Percentiles rank a stretch among this genome's conserved stretches.
Conservation (phyloP, 495 filamentous ascomycete species). For the Umbilicaria muhlenbergii region DNA sequence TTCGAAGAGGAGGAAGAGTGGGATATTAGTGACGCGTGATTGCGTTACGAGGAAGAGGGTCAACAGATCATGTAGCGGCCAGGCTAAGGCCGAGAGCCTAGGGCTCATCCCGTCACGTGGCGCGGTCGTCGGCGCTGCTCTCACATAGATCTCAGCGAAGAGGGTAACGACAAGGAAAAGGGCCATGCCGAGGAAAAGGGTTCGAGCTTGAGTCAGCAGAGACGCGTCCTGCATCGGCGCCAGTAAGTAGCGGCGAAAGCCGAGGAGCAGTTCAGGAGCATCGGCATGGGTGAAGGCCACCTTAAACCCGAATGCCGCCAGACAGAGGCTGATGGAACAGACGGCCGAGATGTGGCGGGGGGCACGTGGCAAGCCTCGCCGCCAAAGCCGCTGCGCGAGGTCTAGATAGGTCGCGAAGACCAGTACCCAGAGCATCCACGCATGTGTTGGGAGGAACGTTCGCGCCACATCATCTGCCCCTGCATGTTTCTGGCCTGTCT, state of each 20-base stretch:
- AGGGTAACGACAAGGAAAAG: slow-evolving; percentile 24
- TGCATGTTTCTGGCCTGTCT: slow-evolving; percentile 89
- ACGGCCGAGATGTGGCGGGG: slow-evolving; percentile 4
- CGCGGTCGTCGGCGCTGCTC: slow-evolving; percentile 1
- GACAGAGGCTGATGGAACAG: slow-evolving; percentile 6
- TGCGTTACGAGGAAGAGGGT: slow-evolving; percentile 76
- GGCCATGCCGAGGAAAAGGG: slow-evolving; percentile 37
- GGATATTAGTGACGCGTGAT: slow-evolving; percentile 65
- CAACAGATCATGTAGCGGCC: slow-evolving; percentile 45
- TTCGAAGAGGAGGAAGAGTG: slow-evolving; percentile 63
- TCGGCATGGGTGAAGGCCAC: slow-evolving; percentile 68
- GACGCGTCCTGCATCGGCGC: slow-evolving; percentile 26
- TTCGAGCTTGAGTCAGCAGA: slow-evolving; percentile 34
- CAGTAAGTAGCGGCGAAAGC: slow-evolving; percentile 27
- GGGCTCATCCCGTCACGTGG: slow-evolving; percentile 20
- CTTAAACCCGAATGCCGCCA: slow-evolving; percentile 66
- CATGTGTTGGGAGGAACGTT: slow-evolving; percentile 43
- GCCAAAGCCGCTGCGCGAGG: slow-evolving; percentile 21
- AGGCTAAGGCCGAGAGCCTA: slow-evolving; percentile 10
- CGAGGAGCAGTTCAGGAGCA: slow-evolving; percentile 63
- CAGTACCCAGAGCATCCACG: slow-evolving; percentile 55
- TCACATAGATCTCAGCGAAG: slow-evolving; percentile 5
- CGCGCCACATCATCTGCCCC: slow-evolving; percentile 75
- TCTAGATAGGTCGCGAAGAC: slow-evolving; percentile 53
- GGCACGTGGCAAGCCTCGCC: slow-evolving; percentile 14